Conservation (phyloP, 768 basidiomycete species). For the Gymnopilus dilepis region DNA sequence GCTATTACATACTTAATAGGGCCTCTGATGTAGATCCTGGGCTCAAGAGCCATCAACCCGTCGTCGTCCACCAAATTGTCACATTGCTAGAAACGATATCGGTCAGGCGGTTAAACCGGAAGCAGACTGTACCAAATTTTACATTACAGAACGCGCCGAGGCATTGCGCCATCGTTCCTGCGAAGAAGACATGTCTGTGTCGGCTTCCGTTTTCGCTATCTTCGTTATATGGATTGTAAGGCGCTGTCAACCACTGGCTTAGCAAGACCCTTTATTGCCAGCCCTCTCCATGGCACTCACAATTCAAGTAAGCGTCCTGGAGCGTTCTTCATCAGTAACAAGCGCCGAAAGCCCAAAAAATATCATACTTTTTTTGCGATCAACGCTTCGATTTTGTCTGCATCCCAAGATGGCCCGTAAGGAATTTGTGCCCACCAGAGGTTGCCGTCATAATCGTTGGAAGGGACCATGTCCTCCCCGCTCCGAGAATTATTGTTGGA, state of each 20-base stretch:
- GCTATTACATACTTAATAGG: neutral
- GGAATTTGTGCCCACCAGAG: slow-evolving; percentile 3
- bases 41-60: neutral
- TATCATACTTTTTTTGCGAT: neutral
- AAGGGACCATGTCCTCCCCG: too few species aligned
- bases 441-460: slow-evolving; percentile 8
- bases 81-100: neutral
- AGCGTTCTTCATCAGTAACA: too few species aligned
- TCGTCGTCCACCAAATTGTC: too few species aligned
- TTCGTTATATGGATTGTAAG: neutral
- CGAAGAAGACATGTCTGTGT: neutral
- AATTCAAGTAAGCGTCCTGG: neutral
- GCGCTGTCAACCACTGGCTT: neutral
- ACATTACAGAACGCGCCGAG: neutral
- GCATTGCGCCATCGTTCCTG: neutral
- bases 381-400: neutral
- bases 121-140: neutral
- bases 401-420: slow-evolving; percentile 11
- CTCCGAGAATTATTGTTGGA: neutral
- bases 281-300: too few species aligned
- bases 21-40: neutral
- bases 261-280: neutral
- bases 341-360: neutral
- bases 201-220: neutral
- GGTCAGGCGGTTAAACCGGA: neutral